Base-by-base conservation (phyloP, 2,329 filamentous ascomycete species). In the Nigrospora sphaerica region DNA sequence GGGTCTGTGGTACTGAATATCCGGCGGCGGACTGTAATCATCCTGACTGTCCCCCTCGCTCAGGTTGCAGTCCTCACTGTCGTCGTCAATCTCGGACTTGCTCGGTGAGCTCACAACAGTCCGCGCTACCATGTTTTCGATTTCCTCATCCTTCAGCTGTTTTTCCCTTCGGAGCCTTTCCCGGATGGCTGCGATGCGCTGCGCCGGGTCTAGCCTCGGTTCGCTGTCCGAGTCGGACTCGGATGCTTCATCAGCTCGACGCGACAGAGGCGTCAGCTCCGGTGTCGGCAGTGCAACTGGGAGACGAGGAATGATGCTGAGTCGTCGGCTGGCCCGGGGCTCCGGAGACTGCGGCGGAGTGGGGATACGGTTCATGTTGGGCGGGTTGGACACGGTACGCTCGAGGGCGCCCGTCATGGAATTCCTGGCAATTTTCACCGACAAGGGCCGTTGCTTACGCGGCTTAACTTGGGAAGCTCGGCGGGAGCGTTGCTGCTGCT, bases 381-480 rank as follows among this genome's bases (percentile, higher is more conserved):
- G 16, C 31, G 39, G 44, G 14, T 44, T 45, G 13, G 19, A 38
- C n/a, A 43, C 38, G 7, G 38, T 43, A 37, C 46, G 46, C 36
- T 46, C 37, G 39, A 55, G 52, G 19, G 46, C 51, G 3, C 57
- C 54, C 2, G 57, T 57, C 1, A 46, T 42, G 10, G 55, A 52
- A 32, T 57, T 59, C 31, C 54, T 52, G 18, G 54, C 49, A 1
- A 60, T 56, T 19, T 54, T 56, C 13, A 58, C 48, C 17, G 55
- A 49, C 35, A 48, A 37, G 10, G 54, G 45, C 39, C 52, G 55
- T 16, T 53, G 54, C 9, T 17, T 14, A 36, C 17, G 37, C 42
- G 34, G 42, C 14, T n/a, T 5, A 19, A 33, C 16, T 18, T 45
- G 17, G 17, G 42, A 40, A 11, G 53, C 51, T 28, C 42, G 45